phyloP scores from a whole-genome alignment of 768 basidiomycete species.

The Clavulina sp. region DNA sequence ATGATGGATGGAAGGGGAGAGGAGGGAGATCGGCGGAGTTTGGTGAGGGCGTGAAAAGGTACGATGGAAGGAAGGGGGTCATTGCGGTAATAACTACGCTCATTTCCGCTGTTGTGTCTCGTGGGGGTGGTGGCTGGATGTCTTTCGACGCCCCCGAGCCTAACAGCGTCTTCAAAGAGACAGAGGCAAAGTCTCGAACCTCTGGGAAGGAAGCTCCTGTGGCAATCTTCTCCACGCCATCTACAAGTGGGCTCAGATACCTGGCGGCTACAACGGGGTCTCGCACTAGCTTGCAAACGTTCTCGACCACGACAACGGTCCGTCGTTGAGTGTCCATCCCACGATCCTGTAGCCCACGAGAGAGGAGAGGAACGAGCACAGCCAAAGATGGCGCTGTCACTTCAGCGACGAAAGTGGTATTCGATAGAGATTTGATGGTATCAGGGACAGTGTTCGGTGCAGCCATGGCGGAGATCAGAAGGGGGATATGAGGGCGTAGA shows the following conservation, averaged over 20 bases:
- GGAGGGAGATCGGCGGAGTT: slow-evolving; percentile 29
- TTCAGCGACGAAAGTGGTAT: slow-evolving; percentile 92
- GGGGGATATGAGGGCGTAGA: slow-evolving; percentile 71
- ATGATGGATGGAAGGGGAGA: slow-evolving; percentile 35
- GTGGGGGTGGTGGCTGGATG: slow-evolving; percentile 47
- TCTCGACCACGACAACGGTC: slow-evolving; percentile 86
- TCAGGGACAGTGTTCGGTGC: slow-evolving; percentile 67
- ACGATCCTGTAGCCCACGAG: slow-evolving; percentile 82
- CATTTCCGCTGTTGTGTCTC: slow-evolving; percentile 51
- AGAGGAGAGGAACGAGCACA: slow-evolving; percentile 80
- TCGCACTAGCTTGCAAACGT: slow-evolving; percentile 93
- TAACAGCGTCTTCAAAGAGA: slow-evolving; percentile 60
- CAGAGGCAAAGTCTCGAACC: slow-evolving; percentile 83
- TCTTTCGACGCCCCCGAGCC: slow-evolving; percentile 70
- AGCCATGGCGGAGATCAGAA: slow-evolving; percentile 87
- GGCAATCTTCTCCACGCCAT: slow-evolving; percentile 81
- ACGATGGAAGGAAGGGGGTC: slow-evolving; percentile 39
- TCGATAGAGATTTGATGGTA: slow-evolving; percentile 89
- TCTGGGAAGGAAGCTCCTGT: slow-evolving; percentile 91
- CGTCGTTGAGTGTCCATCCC: slow-evolving; percentile 94
- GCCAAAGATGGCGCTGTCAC: slow-evolving; percentile 93
- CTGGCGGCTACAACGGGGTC: slow-evolving; percentile 76
- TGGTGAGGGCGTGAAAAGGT: slow-evolving; percentile 27
- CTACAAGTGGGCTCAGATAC: slow-evolving; percentile 73
- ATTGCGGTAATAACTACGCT: slow-evolving; percentile 37